phyloP scores from a whole-genome alignment of 2,329 filamentous ascomycete genomes.

The Trichoderma koningiopsis region DNA sequence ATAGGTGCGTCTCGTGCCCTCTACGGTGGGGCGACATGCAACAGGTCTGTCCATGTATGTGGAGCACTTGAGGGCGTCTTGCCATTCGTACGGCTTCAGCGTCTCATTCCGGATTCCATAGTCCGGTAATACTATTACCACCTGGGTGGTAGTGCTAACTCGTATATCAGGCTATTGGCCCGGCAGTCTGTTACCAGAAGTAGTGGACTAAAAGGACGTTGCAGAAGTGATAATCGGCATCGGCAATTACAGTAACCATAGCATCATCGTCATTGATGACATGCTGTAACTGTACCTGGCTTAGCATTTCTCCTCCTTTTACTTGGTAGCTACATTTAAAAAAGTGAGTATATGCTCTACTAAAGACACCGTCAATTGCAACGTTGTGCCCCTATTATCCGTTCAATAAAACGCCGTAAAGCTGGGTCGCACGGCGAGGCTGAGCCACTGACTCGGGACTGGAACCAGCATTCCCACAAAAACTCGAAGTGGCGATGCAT shows the following conservation, averaged over 20 bases:
- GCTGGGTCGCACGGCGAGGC: background rate
- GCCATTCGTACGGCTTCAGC: background rate
- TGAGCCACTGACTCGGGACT: background rate
- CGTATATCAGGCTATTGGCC: background rate
- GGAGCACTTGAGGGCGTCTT: background rate
- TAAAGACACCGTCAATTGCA: background rate
- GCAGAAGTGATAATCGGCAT: background rate
- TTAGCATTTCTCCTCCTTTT: background rate
- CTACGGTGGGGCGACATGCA: background rate
- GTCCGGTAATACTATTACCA: background rate
- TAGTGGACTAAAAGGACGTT: background rate
- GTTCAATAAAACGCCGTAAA: background rate
- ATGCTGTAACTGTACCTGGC: background rate
- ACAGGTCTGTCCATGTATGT: background rate
- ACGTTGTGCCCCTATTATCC: background rate
- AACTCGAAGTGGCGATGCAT: constrained; percentile 1
- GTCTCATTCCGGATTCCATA: background rate
- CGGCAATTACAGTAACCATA: background rate
- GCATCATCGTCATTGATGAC: background rate
- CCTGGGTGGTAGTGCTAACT: background rate
- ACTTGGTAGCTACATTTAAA: background rate
- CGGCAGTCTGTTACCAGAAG: background rate
- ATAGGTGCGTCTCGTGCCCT: constrained; percentile 5
- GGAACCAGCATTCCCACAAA: background rate
- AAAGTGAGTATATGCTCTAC: background rate